Evolutionary conservation across 768 basidiomycete species (phyloP), one percentile per base, ranked within the genome.

Genomic region (Leccinum arenicola): DNA sequence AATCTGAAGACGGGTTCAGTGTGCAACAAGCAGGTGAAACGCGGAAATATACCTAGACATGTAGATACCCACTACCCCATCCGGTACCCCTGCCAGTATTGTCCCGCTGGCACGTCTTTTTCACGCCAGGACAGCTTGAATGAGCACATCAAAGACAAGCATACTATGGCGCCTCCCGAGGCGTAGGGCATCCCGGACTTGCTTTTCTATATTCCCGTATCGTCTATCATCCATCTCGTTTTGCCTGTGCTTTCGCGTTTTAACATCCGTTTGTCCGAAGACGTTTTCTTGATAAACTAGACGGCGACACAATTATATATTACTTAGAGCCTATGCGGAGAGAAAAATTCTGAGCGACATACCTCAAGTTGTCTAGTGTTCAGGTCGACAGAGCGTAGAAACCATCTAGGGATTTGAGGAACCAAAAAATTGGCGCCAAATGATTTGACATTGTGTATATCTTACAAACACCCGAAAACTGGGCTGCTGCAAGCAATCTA

Each of bases 61-160:
- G 51, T 54, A 0, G 64, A 65, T 5, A 63, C 35, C 1, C 69
- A 72, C 38, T 66, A 65, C 17, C 52, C n/a, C 1, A 4, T 55
- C 11, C 69, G 68, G 21, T 54, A 56, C 48, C 11, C 27, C 4
- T 70, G 69, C 40, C 47, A n/a, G 9, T 5, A 56, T 14, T 70
- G 69, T 50, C 36, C n/a, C 1, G 1, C 11, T 12, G 58, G 27
- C 1, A 66, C 48, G 50, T 50, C 59, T 6, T 70, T 70, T 56
- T 70, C 68, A 11, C 70, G 68, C 6, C 21, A 43, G 50, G 69
- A 73, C 35, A 70, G 33, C 55, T 50, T 54, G 54, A 53, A 2
- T 4, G 25, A 33, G 4, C 70, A 70, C 23, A 14, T 70, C 15
- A 57, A 6, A 36, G 25, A 4, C 8, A 40, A 56, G 19, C 69